A percentile compares a stretch with the other conserved stretches of the same genome.
These are phyloP conservation scores for Aspergillus cavernicola DNA, from an alignment of 495 filamentous ascomycete genomes.

Conservation along the genomic window DNA sequence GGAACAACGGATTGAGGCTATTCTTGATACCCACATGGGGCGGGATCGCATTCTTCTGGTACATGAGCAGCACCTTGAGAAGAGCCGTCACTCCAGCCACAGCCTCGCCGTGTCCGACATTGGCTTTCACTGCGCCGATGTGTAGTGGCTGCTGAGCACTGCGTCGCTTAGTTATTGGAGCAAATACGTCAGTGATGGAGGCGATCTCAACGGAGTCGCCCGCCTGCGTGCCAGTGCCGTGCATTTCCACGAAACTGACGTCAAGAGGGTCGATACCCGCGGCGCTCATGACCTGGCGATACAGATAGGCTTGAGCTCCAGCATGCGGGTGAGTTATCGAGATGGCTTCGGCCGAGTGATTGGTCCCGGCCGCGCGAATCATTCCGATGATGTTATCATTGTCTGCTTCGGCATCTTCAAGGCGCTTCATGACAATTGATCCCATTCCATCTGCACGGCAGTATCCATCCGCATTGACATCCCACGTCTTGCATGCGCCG, in stretches of 20 bases:
- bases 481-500: constrained; percentile 65
- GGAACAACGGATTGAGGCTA: constrained; percentile 33
- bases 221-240: constrained; percentile 45
- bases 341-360: constrained; percentile 43
- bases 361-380: constrained; percentile 35
- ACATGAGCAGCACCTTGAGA: constrained; percentile 34
- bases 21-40: constrained; percentile 43
- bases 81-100: constrained; percentile 28
- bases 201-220: constrained; percentile 34
- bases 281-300: constrained; percentile 37
- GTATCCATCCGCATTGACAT: constrained; percentile 67
- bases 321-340: constrained; percentile 48
- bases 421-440: constrained; percentile 40
- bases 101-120: constrained; percentile 42
- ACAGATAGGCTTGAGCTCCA: constrained; percentile 43
- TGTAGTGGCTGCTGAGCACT: constrained; percentile 15
- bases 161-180: constrained; percentile 5
- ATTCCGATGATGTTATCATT: constrained; percentile 44
- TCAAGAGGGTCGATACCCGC: constrained; percentile 46
- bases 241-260: constrained; percentile 50
- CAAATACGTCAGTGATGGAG: constrained; percentile 29
- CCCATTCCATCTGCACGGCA: constrained; percentile 54
- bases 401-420: constrained; percentile 45
- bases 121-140: constrained; percentile 35
- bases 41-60: constrained; percentile 30